A percentile compares a stretch with the other conserved stretches of the same genome.
These are phyloP conservation scores for Mycena polygramma DNA, from an alignment of 768 basidiomycete species.

Conservation along the genomic window DNA sequence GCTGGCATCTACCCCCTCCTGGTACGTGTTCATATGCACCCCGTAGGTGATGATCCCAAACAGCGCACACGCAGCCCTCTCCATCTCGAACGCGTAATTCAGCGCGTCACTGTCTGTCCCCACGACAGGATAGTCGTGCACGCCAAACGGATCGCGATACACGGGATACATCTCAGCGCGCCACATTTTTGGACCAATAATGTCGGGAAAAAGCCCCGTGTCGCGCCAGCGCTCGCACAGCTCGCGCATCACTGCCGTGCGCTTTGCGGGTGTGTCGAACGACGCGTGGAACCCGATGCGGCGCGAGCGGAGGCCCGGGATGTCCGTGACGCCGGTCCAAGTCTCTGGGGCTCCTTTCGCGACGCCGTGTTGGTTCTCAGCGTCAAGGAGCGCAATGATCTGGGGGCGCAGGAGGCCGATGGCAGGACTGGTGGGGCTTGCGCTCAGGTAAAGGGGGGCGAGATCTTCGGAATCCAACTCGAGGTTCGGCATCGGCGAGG, in stretches of 20 bases:
- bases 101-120: constrained; percentile 22
- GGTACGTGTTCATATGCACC: constrained; percentile 88
- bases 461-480: constrained; percentile 58
- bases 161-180: constrained; percentile 86
- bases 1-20: constrained; percentile 51
- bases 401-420: constrained; percentile 73
- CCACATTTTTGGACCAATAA: constrained; percentile 87
- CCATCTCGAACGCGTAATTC: constrained; percentile 90
- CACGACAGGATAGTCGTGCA: constrained; percentile 58
- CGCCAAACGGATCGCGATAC: constrained; percentile 78
- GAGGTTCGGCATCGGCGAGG: constrained; percentile 44
- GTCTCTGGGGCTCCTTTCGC: constrained; percentile 47
- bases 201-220: constrained; percentile 67
- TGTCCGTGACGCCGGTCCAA: constrained; percentile 52
- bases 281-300: constrained; percentile 64
- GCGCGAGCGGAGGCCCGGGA: constrained; percentile 41
- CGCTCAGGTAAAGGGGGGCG: constrained; percentile 68
- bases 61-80: constrained; percentile 88
- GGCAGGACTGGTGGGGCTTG: constrained; percentile 64
- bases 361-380: constrained; percentile 59
- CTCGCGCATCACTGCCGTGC: constrained; percentile 72
- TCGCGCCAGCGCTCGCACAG: constrained; percentile 86
- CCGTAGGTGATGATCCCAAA: constrained; percentile 95
- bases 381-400: constrained; percentile 65
- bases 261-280: constrained; percentile 67